Percentiles rank a stretch among this genome's conserved stretches.
These are phyloP conservation scores for Lipomyces chichibuensis DNA, from an alignment of 805 yeast species.

Conservation along the genomic window DNA sequence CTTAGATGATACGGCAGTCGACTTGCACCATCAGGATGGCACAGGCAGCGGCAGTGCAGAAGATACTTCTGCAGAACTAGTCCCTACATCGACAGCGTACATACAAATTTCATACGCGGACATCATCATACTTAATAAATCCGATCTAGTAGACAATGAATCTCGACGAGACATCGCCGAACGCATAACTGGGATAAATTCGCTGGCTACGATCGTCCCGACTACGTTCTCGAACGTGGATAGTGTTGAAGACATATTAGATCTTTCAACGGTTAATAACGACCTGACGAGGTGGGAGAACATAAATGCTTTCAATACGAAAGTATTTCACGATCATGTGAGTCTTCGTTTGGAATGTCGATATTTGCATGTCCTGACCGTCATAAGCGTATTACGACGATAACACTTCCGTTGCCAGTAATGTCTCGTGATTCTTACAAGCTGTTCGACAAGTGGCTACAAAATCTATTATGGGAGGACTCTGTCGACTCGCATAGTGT, in stretches of 20 bases:
- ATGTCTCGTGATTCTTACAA: slow-evolving; percentile 46
- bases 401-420: slow-evolving; percentile 52
- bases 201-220: slow-evolving; percentile 64
- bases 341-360: slow-evolving; percentile 26
- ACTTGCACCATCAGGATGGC: slow-evolving; percentile 43
- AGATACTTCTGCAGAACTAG: slow-evolving; percentile 19
- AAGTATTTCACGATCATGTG: slow-evolving; percentile 36
- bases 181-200: slow-evolving; percentile 61
- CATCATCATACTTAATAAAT: slow-evolving; percentile 74
- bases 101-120: slow-evolving; percentile 91
- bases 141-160: slow-evolving; percentile 54
- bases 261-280: slow-evolving; percentile 74
- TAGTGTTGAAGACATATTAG: slow-evolving; percentile 65
- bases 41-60: slow-evolving; percentile 44
- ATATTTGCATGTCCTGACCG: slow-evolving; percentile 31
- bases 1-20: slow-evolving; percentile 60
- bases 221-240: slow-evolving; percentile 73
- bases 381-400: slow-evolving; percentile 53
- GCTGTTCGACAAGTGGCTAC: slow-evolving; percentile 64
- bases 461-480: slow-evolving; percentile 74
- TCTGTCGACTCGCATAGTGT: slow-evolving; percentile 45
- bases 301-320: slow-evolving; percentile 14
- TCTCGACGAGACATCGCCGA: slow-evolving; percentile 44
- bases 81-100: slow-evolving; percentile 74
- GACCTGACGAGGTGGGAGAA: slow-evolving; percentile 27